These are phyloP conservation scores for Oryza officinalis DNA, from an alignment of 176 grass and related monocot species.

Conservation along the genomic window DNA sequence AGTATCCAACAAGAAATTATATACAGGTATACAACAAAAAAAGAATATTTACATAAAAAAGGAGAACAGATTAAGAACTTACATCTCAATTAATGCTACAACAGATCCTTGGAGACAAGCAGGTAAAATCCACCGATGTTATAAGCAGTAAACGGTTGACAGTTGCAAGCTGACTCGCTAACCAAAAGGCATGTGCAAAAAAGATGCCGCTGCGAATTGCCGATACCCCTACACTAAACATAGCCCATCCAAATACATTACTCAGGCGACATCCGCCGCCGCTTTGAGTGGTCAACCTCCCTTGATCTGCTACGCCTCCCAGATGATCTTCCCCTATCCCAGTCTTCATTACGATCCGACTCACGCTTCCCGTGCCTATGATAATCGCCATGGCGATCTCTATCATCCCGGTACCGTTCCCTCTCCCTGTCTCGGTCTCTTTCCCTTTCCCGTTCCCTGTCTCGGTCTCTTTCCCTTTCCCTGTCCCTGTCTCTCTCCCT, in stretches of 20 bases:
- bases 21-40: conserved; percentile 27
- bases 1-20: conserved; percentile 20
- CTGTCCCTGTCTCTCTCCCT: conserved; percentile 64
- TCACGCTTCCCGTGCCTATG: conserved; percentile 69
- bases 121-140: conserved; percentile 43
- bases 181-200: conserved; percentile 33
- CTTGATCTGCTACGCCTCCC: conserved; percentile 67
- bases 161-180: conserved; percentile 11
- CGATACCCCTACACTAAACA: conserved; percentile 24
- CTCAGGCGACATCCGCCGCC: conserved; percentile 60
- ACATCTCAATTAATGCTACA: conserved; percentile 59
- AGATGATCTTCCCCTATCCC: conserved; percentile 71
- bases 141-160: conserved; percentile 47
- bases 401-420: conserved; percentile 71
- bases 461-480: conserved; percentile 63
- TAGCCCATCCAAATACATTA: conserved; percentile 16
- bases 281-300: conserved; percentile 70
- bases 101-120: conserved; percentile 43
- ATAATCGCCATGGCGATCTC: conserved; percentile 59
- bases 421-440: conserved; percentile 32
- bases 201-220: conserved; percentile 34
- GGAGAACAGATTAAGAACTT: conserved; percentile 49
- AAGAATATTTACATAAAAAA: conserved; percentile 33
- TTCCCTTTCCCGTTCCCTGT: conserved; percentile 43
- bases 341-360: conserved; percentile 63